Evolutionary conservation across 257 asterid species (phyloP), one percentile per base, ranked within the genome.

Genomic region (Plantago major): DNA sequence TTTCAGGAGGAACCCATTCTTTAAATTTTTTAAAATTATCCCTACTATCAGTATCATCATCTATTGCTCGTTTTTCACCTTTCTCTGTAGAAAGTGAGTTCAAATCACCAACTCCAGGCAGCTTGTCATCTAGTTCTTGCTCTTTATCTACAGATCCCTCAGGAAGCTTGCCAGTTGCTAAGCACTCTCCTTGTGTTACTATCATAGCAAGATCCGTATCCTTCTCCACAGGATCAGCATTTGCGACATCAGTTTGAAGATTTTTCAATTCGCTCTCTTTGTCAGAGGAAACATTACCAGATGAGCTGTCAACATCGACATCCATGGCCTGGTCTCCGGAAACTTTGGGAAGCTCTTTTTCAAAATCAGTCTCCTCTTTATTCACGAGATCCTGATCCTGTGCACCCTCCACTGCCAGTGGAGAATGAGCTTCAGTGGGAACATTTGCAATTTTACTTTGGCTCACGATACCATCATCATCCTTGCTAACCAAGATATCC

Each of bases 381-480:
- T 63, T 46, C 51, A 59, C 19, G 59, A 78, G 73, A 64, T 66
- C 74, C 54, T 61, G 67, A 44, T 72, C 80, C 76, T 74, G 88
- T 26, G 78, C 59, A 66, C 73, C 74, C 76, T 82, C 81, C 44
- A 22, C 46, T 65, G 80, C 68, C 74, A 82, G 57, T 0, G 92
- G 78, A 48, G 98, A 81, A 47, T 88, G 94, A 38, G 91, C 76
- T 83, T 75, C 84, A 17, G 90, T 86, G 46, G 88, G 87, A 72
- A 89, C 78, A 16, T 83, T 81, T 3, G 58, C 80, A 78, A 84
- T 84, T 68, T 73, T 75, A 78, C 81, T 74, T 58, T 82, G 78
- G 73, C 76, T 84, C 45, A 80, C 67, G 69, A 92, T 67, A 77
- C 82, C 91, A 62, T 63, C 58, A 58, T 26, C 64, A 52, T 54